Evolutionary conservation across 371 early-diverging fungal species (phyloP).

Genomic region (Gilbertella persicaria): DNA sequence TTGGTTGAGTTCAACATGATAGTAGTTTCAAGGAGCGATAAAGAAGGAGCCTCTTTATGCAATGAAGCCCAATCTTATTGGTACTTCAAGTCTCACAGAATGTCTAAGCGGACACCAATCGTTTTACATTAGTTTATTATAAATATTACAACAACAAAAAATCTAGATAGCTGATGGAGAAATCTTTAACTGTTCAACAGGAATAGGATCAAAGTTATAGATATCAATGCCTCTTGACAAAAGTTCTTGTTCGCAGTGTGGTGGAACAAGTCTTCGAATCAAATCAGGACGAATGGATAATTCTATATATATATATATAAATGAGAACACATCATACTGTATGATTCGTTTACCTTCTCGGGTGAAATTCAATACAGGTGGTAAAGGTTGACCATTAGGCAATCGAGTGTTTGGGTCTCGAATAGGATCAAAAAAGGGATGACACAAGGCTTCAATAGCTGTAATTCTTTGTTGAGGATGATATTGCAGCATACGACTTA

Average conservation of each 20-base stretch:
- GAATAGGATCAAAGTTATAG: conserved; percentile 47
- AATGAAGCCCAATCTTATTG: no score
- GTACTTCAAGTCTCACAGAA: no score
- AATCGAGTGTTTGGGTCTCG: conserved; percentile 79
- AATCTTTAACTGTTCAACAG: conserved; percentile 42
- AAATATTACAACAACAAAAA: not conserved
- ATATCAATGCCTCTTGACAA: conserved; percentile 51
- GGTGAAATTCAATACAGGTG: conserved; percentile 88
- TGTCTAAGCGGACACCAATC: not conserved
- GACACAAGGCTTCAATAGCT: conserved; percentile 91
- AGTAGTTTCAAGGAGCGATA: no score
- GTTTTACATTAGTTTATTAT: not conserved
- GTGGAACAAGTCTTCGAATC: conserved; percentile 62
- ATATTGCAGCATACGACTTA: conserved; percentile 90
- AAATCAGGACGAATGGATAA: conserved; percentile 59
- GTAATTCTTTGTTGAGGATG: conserved; percentile 89
- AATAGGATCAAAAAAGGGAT: conserved; percentile 95
- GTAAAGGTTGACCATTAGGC: conserved; percentile 78
- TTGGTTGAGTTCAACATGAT: no score
- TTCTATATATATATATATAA: conserved; percentile 25
- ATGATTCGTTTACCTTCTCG: conserved; percentile 55
- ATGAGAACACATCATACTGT: not conserved
- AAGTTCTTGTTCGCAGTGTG: conserved; percentile 60
- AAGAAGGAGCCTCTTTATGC: no score
- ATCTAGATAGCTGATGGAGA: conserved; percentile 29